Conservation (phyloP, 73 alveolate species). For the Paramecium bursaria region DNA sequence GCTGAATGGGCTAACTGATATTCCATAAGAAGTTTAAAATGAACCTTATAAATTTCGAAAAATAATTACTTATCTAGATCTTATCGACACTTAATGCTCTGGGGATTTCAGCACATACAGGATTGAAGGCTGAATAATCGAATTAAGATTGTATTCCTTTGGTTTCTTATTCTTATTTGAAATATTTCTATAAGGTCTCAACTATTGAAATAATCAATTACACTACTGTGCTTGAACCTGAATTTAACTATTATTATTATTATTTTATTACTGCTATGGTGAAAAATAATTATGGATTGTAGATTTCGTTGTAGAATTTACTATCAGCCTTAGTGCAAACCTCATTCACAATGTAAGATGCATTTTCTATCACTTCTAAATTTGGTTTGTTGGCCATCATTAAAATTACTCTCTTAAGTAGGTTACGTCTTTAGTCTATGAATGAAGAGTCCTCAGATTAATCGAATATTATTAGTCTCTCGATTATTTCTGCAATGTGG, state of each 20-base stretch:
- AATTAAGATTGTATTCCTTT: neutral
- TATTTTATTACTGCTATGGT: neutral
- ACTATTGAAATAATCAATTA: neutral
- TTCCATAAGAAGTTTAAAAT: constrained; percentile 24
- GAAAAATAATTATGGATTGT: constrained; percentile 9
- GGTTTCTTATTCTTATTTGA: neutral
- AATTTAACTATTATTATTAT: constrained; percentile 3
- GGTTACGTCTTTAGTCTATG: neutral
- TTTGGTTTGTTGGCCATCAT: constrained; percentile 11
- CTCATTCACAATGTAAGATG: constrained; percentile 13
- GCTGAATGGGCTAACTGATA: neutral
- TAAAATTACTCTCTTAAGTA: constrained; percentile 6
- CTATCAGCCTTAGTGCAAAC: constrained; percentile 4
- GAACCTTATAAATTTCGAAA: neutral
- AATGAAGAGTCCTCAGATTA: neutral
- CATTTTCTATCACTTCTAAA: constrained; percentile 15
- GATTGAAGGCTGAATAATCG: neutral
- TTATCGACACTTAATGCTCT: constrained; percentile 38
- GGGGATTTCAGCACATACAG: neutral
- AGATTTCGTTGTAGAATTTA: neutral
- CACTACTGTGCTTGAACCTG: constrained; percentile 23
- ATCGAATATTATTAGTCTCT: constrained; percentile 12
- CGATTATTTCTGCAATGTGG: constrained; percentile 37
- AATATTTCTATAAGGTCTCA: neutral
- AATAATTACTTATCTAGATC: constrained; percentile 4